Percentiles rank a stretch among this genome's conserved stretches.
Conservation (phyloP, 2,329 filamentous ascomycete species). For the Nannizzia gypsea region DNA sequence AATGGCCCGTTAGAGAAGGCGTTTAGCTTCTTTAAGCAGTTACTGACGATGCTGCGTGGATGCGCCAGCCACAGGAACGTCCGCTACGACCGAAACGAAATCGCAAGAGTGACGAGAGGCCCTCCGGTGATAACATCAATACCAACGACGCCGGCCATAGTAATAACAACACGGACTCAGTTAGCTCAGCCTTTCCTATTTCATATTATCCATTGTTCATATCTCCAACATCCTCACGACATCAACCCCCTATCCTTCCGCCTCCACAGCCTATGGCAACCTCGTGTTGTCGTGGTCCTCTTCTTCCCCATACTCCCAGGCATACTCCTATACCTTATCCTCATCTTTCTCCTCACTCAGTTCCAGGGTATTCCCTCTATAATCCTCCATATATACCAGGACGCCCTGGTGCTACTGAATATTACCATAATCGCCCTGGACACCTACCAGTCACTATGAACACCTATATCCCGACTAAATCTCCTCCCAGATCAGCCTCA, state of each 20-base stretch:
- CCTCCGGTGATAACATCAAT: constrained; percentile 17
- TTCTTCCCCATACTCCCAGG: constrained; percentile 25
- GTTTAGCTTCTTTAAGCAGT: background rate
- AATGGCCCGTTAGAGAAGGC: no score
- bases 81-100: constrained; percentile 35
- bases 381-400: no score
- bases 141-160: constrained; percentile 10
- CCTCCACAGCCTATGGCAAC: background rate
- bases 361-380: no score
- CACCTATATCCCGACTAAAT: constrained; percentile 2
- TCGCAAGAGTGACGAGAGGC: constrained; percentile 26
- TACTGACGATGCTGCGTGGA: background rate
- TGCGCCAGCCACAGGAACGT: constrained; percentile 34
- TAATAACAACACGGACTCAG: constrained; percentile 13
- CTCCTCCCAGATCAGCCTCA: background rate
- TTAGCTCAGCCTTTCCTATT: constrained; percentile 22
- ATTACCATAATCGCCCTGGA: constrained; percentile 7
- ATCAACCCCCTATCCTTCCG: background rate
- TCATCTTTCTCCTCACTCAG: no score
- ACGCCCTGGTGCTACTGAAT: background rate
- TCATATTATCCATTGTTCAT: background rate
- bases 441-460: background rate
- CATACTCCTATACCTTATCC: no score
- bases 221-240: background rate
- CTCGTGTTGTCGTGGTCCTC: constrained; percentile 10